phyloP scores from a whole-genome alignment of 129 eudicot genomes.

The Scalesia atractyloides region DNA sequence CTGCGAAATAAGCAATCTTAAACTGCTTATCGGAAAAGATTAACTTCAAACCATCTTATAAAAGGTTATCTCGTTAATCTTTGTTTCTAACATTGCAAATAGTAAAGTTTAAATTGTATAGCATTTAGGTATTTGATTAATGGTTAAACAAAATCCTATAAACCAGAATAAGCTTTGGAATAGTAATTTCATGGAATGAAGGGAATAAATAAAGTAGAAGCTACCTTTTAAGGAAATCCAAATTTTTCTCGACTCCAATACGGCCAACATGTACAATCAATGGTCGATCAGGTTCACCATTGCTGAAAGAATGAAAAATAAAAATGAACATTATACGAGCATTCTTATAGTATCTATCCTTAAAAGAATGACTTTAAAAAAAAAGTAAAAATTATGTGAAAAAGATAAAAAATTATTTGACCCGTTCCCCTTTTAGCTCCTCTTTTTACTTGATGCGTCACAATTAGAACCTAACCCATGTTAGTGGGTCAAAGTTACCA shows the following conservation, averaged over 20 bases:
- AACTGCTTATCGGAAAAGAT: too few species aligned
- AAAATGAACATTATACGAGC: neutral
- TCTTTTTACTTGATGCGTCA: neutral
- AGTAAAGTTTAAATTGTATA: neutral
- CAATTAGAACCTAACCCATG: neutral
- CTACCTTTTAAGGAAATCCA: constrained; percentile 83
- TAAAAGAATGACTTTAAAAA: neutral
- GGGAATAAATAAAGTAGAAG: neutral
- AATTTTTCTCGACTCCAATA: constrained; percentile 83
- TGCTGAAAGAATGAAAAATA: constrained; percentile 37
- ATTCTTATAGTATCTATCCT: neutral
- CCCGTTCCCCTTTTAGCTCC: neutral
- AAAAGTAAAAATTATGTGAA: too few species aligned
- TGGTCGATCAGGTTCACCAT: constrained; percentile 84
- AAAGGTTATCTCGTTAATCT: too few species aligned
- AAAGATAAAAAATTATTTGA: too few species aligned
- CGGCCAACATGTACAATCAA: constrained; percentile 91
- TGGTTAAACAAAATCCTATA: neutral
- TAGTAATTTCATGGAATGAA: neutral
- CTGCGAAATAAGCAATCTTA: too few species aligned
- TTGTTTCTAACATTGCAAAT: neutral
- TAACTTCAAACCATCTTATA: too few species aligned
- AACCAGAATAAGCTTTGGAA: too few species aligned
- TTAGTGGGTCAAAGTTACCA: neutral
- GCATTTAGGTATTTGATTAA: neutral